Evolutionary conservation across 208 protist species (phyloP).

Genomic region (Trichomonas vaginalis): DNA sequence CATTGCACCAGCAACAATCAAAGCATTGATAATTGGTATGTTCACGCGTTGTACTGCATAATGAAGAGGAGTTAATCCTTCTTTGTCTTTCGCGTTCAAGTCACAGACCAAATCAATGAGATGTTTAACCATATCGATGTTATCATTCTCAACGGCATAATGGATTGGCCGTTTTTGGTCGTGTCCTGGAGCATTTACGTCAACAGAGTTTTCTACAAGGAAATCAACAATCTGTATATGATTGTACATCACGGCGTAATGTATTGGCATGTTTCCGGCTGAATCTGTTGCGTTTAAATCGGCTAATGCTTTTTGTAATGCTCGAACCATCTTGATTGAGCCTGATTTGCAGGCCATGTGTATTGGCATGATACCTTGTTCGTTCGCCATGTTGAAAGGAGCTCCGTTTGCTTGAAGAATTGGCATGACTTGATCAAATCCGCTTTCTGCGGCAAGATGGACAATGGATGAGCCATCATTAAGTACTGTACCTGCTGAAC

Average conservation of each 20-base stretch:
- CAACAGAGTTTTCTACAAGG: background rate
- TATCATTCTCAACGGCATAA: background rate
- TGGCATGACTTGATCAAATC: background rate
- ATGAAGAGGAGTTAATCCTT: background rate
- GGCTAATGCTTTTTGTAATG: slow-evolving; percentile 13
- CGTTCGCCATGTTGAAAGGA: background rate
- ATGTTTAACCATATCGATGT: background rate
- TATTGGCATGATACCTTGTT: background rate
- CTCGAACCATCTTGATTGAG: background rate
- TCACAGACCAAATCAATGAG: background rate
- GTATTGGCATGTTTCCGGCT: background rate
- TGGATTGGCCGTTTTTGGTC: background rate
- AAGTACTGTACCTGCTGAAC: background rate
- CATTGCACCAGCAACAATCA: background rate
- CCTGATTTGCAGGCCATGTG: background rate
- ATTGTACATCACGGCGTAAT: background rate
- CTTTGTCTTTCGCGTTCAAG: background rate
- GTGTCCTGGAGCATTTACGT: background rate
- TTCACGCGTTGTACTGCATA: background rate
- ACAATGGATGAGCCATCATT: background rate
- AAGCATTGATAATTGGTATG: background rate
- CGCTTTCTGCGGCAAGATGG: background rate
- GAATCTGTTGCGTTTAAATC: slow-evolving; percentile 9
- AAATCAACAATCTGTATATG: background rate
- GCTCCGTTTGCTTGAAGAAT: background rate